phyloP scores from a whole-genome alignment of 495 filamentous ascomycete species.

The Hyaloscypha finlandica region DNA sequence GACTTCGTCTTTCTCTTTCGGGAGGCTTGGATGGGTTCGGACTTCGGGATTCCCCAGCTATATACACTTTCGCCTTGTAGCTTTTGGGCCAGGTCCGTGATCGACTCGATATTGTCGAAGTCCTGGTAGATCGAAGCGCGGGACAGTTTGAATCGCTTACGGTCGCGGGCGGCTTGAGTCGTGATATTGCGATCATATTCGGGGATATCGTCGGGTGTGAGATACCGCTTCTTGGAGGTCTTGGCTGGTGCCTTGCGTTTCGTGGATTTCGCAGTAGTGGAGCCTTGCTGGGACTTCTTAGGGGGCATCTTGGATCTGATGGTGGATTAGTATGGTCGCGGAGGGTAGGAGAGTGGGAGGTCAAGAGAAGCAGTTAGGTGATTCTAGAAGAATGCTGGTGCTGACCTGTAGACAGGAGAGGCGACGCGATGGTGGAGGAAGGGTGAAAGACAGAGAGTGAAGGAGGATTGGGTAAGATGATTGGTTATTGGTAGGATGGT shows the following conservation, averaged over 20 bases:
- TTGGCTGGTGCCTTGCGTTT: neutral
- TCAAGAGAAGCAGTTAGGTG: neutral
- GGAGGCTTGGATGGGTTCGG: neutral
- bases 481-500: too few relatives aligned
- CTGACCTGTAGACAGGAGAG: too few relatives aligned
- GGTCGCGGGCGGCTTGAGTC: neutral
- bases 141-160: constrained; percentile 11
- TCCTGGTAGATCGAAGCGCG: constrained; percentile 4
- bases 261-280: neutral
- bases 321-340: neutral
- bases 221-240: neutral
- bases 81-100: neutral
- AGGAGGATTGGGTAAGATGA: too few relatives aligned
- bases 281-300: constrained; percentile 3
- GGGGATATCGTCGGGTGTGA: neutral
- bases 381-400: neutral
- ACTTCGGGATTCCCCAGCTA: neutral
- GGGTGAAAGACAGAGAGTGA: too few relatives aligned
- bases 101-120: neutral
- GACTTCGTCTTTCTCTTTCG: neutral
- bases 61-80: neutral
- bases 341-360: neutral
- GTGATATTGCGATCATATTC: constrained; percentile 9
- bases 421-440: too few relatives aligned
- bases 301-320: constrained; percentile 4